Percentiles rank a stretch among this genome's conserved stretches.
Evolutionary conservation across 1,139 yeast genomes (phyloP).

Genomic region (Suhomyces coccinellae): DNA sequence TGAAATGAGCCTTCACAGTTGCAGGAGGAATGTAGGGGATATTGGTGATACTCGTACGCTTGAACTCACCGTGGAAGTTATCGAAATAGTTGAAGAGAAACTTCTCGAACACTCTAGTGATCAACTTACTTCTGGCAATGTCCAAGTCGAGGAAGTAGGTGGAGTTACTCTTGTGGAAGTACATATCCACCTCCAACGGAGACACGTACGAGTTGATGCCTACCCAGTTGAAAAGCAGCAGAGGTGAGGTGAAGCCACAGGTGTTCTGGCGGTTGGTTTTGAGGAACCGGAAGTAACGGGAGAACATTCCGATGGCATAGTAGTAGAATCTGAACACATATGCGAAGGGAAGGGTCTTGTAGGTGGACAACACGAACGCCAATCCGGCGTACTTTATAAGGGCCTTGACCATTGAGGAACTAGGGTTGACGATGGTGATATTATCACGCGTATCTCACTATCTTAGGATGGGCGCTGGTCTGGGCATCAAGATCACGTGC

Average conservation of each 20-base stretch:
- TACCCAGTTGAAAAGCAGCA: constrained; percentile 47
- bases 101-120: constrained; percentile 56
- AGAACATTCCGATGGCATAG: constrained; percentile 41
- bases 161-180: constrained; percentile 82
- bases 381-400: constrained; percentile 8
- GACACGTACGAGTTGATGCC: constrained; percentile 60
- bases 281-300: constrained; percentile 30
- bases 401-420: not conserved
- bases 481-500: not conserved
- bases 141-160: constrained; percentile 87
- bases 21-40: constrained; percentile 81
- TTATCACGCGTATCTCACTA: too few species aligned
- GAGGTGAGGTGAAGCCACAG: constrained; percentile 28
- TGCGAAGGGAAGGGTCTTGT: constrained; percentile 69
- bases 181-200: constrained; percentile 80
- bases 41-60: constrained; percentile 22
- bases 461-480: too few species aligned
- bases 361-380: constrained; percentile 26
- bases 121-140: constrained; percentile 66
- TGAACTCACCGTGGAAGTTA: constrained; percentile 41
- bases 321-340: constrained; percentile 65
- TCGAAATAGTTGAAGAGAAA: constrained; percentile 41
- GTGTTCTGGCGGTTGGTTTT: constrained; percentile 32
- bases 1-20: constrained; percentile 64
- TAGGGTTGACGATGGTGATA: too few species aligned